Percentiles rank a stretch among this genome's conserved stretches.
Conservation (phyloP, 1,139 yeast species). For the Lodderomyces margitis region DNA sequence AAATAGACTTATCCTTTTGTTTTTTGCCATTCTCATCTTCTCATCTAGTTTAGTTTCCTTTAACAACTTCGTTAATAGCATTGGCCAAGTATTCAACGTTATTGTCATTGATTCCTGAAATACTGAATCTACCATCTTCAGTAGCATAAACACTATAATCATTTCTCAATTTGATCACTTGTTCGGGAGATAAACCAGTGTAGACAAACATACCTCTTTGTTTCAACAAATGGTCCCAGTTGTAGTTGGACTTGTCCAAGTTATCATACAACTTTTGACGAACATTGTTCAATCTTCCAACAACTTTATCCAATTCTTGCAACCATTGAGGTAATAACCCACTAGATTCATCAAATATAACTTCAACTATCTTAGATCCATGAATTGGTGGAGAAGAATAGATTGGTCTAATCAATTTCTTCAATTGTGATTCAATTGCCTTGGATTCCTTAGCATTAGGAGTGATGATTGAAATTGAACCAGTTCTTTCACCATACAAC, state of each 20-base stretch:
- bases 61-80: conserved; percentile 62
- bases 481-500: conserved; percentile 92
- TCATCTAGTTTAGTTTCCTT: conserved; percentile 11
- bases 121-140: conserved; percentile 85
- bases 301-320: conserved; percentile 72
- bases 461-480: conserved; percentile 71
- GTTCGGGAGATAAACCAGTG: conserved; percentile 74
- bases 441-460: conserved; percentile 42
- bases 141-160: conserved; percentile 83
- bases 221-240: conserved; percentile 83
- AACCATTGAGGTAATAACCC: conserved; percentile 73
- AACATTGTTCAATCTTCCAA: conserved; percentile 72
- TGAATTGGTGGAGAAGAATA: conserved; percentile 94
- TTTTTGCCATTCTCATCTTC: neutral
- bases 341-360: conserved; percentile 58
- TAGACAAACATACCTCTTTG: conserved; percentile 98
- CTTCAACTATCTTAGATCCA: conserved; percentile 85
- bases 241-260: conserved; percentile 53
- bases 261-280: conserved; percentile 63
- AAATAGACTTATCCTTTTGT: too few species aligned
- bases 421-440: conserved; percentile 72
- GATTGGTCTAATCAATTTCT: conserved; percentile 77
- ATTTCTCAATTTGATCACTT: conserved; percentile 66
- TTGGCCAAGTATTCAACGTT: conserved; percentile 83
- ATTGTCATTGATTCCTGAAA: conserved; percentile 79